These are phyloP conservation scores for Leptographium radiaticola DNA, from an alignment of 2,329 filamentous ascomycete species.

Conservation along the genomic window DNA sequence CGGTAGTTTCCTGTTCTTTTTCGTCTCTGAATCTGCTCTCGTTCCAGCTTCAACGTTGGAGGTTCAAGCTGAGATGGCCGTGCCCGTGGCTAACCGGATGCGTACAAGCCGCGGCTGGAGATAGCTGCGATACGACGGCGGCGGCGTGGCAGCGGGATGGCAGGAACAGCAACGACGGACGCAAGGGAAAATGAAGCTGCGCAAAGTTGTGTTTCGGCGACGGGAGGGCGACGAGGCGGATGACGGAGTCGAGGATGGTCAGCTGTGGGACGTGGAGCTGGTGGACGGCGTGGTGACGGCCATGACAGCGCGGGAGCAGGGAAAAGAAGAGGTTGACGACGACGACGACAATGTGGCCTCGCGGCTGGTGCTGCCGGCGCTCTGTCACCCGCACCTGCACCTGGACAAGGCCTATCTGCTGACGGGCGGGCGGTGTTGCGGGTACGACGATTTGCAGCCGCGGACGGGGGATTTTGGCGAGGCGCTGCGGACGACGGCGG, in stretches of 20 bases:
- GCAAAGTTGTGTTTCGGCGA: slow-evolving; percentile 7
- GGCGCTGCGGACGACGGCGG: slow-evolving; percentile 36
- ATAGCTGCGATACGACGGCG: too few species aligned
- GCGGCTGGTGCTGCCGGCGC: slow-evolving; percentile 22
- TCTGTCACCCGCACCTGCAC: slow-evolving; percentile 64
- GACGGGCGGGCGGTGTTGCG: slow-evolving; percentile 18
- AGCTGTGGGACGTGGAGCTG: slow-evolving; percentile 8
- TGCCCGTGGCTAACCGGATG: too few species aligned
- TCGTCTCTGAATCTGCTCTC: too few species aligned
- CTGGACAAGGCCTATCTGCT: slow-evolving; percentile 54
- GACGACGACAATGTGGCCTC: background rate
- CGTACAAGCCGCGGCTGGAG: too few species aligned
- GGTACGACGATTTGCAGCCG: slow-evolving; percentile 46
- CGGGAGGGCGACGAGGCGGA: background rate
- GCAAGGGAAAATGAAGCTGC: slow-evolving; percentile 4
- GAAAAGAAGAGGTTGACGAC: background rate
- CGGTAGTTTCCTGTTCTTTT: too few species aligned
- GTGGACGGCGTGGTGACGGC: slow-evolving; percentile 6
- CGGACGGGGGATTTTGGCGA: slow-evolving; percentile 49
- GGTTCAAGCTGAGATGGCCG: too few species aligned
- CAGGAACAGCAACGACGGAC: too few species aligned
- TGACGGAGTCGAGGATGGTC: background rate
- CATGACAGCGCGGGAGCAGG: background rate
- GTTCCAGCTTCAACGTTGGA: too few species aligned
- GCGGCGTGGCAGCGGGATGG: too few species aligned